phyloP scores from a whole-genome alignment of 1,284 basidiomycete genomes.

The Ganoderma lucidum region DNA sequence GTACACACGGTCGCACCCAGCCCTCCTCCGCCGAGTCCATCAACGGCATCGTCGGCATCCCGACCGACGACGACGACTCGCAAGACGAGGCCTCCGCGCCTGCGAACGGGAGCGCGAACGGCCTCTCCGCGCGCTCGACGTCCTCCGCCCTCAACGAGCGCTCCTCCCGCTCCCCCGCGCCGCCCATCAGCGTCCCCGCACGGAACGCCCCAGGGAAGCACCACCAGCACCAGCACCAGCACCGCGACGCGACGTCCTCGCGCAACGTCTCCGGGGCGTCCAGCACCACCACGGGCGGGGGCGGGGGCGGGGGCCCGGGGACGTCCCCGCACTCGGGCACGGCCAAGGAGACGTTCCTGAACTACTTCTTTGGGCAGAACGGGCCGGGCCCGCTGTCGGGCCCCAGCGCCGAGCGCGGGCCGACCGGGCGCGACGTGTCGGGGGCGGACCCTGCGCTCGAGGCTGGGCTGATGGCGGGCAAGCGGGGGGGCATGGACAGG shows the following conservation, averaged over 20 bases:
- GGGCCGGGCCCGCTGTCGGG: constrained; percentile 71
- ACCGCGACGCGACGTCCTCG: constrained; percentile 35
- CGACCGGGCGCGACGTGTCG: constrained; percentile 65
- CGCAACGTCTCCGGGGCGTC: constrained; percentile 45
- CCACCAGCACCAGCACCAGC: constrained; percentile 46
- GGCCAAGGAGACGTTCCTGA: constrained; percentile 90
- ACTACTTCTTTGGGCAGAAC: constrained; percentile 94
- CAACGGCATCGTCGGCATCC: constrained; percentile 56
- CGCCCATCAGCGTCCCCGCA: constrained; percentile 27
- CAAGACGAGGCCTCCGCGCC: constrained; percentile 54
- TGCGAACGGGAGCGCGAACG: constrained; percentile 51
- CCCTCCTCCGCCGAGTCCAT: constrained; percentile 39
- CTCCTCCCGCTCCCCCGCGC: constrained; percentile 40
- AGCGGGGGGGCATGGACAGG: constrained; percentile 68
- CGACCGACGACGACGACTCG: constrained; percentile 64
- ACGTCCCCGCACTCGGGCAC: constrained; percentile 40
- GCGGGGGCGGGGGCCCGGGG: constrained; percentile 29
- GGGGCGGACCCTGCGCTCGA: constrained; percentile 57
- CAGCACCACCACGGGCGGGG: constrained; percentile 14
- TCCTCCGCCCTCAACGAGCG: constrained; percentile 80
- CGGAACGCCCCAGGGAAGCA: neutral
- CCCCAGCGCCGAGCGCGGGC: constrained; percentile 51
- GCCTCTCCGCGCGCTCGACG: neutral
- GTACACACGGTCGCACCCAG: constrained; percentile 18
- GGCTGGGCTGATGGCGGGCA: constrained; percentile 70